phyloP scores from a whole-genome alignment of 2,329 filamentous ascomycete genomes.

The Periconia digitata region DNA sequence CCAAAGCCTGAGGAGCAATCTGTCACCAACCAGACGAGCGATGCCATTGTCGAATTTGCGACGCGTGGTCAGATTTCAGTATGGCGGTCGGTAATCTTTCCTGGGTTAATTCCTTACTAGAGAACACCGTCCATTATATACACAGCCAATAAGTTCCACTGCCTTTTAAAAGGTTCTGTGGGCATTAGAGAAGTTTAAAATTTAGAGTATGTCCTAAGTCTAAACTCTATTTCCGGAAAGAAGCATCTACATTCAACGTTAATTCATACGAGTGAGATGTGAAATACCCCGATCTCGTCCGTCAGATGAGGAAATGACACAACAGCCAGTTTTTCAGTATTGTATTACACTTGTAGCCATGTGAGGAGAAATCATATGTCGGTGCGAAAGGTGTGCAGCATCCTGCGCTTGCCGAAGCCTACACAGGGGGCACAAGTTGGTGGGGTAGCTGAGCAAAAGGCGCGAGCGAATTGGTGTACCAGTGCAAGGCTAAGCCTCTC shows the following conservation, averaged over 20 bases:
- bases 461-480: too few relatives aligned
- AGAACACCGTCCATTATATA: background rate
- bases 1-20: conserved; percentile 49
- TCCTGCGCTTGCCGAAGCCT: too few relatives aligned
- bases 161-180: background rate
- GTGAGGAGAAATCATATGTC: too few relatives aligned
- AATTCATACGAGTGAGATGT: background rate
- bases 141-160: background rate
- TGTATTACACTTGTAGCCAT: too few relatives aligned
- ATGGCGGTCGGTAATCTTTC: background rate
- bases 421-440: too few relatives aligned
- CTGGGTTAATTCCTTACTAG: background rate
- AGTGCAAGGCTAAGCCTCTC: too few relatives aligned
- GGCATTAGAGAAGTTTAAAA: background rate
- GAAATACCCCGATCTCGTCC: too few relatives aligned
- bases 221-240: background rate
- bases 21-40: conserved; percentile 47
- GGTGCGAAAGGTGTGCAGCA: too few relatives aligned
- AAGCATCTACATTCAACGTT: background rate
- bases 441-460: too few relatives aligned
- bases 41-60: background rate
- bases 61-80: background rate
- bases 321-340: too few relatives aligned
- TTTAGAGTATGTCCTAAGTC: background rate
- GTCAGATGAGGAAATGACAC: too few relatives aligned